phyloP scores from a whole-genome alignment of 1,284 basidiomycete genomes.

The Lignosus rhinocerotis region DNA sequence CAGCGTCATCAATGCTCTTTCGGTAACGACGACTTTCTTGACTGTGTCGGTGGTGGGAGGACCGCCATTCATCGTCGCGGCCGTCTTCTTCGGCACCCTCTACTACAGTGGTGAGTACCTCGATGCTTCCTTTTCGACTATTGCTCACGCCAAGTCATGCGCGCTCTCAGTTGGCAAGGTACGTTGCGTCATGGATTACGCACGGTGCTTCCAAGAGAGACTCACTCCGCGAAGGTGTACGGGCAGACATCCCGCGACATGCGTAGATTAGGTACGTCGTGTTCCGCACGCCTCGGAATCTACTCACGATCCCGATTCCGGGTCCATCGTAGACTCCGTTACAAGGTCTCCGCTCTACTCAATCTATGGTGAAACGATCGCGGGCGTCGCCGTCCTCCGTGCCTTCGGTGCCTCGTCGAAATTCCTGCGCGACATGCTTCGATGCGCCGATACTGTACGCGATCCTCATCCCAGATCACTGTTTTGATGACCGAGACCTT shows the following conservation, averaged over 20 bases:
- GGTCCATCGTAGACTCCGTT: constrained; percentile 64
- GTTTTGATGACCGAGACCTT: constrained; percentile 9
- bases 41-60: constrained; percentile 87
- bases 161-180: constrained; percentile 48
- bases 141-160: constrained; percentile 8
- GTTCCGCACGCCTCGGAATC: constrained; percentile 9
- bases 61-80: constrained; percentile 66
- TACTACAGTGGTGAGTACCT: constrained; percentile 65
- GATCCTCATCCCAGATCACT: constrained; percentile 2
- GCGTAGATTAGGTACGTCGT: constrained; percentile 70
- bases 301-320: constrained; percentile 15
- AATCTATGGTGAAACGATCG: constrained; percentile 88
- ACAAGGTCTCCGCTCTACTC: constrained; percentile 91
- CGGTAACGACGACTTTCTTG: constrained; percentile 63
- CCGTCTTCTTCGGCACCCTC: constrained; percentile 57
- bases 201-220: background rate
- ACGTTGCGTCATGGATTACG: constrained; percentile 16
- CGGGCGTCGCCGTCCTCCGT: constrained; percentile 85
- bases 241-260: constrained; percentile 89
- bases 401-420: constrained; percentile 88
- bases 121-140: background rate
- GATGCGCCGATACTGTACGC: constrained; percentile 72
- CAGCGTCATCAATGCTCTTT: constrained; percentile 63
- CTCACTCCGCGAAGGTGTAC: constrained; percentile 54
- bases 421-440: constrained; percentile 84